Base-by-base conservation (phyloP, 345 rosid species). In the Noccaea bulbosa region DNA sequence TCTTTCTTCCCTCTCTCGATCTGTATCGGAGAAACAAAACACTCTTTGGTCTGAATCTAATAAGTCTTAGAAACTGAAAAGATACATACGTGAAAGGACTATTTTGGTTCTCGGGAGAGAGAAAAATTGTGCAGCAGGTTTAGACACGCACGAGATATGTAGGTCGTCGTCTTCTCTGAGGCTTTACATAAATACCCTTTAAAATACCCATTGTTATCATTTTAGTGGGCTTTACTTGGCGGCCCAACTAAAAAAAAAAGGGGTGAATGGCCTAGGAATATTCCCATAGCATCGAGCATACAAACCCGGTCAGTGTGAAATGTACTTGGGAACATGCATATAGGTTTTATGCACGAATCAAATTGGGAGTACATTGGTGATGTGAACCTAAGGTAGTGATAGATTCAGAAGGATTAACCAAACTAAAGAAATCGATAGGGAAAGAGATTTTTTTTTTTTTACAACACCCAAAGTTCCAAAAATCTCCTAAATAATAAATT, bases 31-130 rank as follows among this genome's bases (percentile, higher is more conserved):
- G 30, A 48, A 43, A 9, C 14, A 56, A 56, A 47, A 60, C 11
- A 2, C 11, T 49, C 8, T 38, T 27, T 27, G 30, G 58, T 61
- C n/a, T 35, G 59, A 48, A 27, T 32, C 38, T 53, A 14, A 2
- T 1, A 69, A 44, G 48, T 66, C 67, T 33, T 49, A 0, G 16
- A 33, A 48, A 24, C 2, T 14, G 16, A 58, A 15, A 15, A 5
- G 43, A 20, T 17, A 56, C 38, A 20, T n/a, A n/a, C 66, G 45
- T 65, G 44, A 46, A 10, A 35, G 71, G 62, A 44, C 22, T 41
- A 77, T 1, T 70, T 77, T 75, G 82, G 82, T 12, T 62, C 16
- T 66, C 39, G 45, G 24, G 70, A 30, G 70, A 57, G 61, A 12
- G 32, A 51, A 62, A 62, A 65, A 69, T 68, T 38, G 78, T 75